A percentile compares a stretch with the other conserved stretches of the same genome.
These are phyloP conservation scores for Fraxinus cuspidata DNA, from an alignment of 257 asterid genomes.

Conservation along the genomic window DNA sequence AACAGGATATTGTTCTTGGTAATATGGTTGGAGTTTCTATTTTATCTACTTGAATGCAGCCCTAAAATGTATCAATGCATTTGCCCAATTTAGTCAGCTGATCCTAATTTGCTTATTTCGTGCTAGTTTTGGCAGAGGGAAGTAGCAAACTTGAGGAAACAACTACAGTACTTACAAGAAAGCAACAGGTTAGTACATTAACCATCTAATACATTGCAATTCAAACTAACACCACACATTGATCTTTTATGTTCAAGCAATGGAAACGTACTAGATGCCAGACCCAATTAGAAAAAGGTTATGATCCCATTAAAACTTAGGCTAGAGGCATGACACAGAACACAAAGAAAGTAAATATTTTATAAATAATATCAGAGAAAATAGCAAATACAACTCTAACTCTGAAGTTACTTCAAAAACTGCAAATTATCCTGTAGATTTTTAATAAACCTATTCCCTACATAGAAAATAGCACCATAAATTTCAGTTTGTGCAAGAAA, in stretches of 20 bases:
- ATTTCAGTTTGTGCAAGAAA: not conserved
- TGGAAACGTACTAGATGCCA: not conserved
- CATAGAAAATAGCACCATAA: not conserved
- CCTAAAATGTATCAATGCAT: not conserved
- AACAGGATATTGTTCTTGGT: constrained; percentile 4
- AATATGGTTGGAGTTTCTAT: constrained; percentile 10
- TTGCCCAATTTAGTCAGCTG: constrained; percentile 4
- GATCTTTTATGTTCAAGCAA: not conserved
- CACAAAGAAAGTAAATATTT: not conserved
- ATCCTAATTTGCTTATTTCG: constrained; percentile 21
- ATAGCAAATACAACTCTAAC: not conserved
- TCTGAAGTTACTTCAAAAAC: not conserved
- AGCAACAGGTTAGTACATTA: constrained; percentile 54
- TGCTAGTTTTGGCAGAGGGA: constrained; percentile 80
- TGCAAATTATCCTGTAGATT: not conserved
- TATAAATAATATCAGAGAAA: no score
- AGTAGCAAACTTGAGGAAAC: constrained; percentile 61
- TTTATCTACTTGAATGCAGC: constrained; percentile 9
- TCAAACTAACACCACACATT: not conserved
- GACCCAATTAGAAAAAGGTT: not conserved
- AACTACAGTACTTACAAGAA: constrained; percentile 69
- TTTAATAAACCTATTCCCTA: not conserved
- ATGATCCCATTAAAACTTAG: not conserved
- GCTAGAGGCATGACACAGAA: not conserved
- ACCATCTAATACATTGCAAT: constrained; percentile 7